Conservation (phyloP, 371 early-diverging fungal genomes). For the Sanchytrium tribonematis region DNA sequence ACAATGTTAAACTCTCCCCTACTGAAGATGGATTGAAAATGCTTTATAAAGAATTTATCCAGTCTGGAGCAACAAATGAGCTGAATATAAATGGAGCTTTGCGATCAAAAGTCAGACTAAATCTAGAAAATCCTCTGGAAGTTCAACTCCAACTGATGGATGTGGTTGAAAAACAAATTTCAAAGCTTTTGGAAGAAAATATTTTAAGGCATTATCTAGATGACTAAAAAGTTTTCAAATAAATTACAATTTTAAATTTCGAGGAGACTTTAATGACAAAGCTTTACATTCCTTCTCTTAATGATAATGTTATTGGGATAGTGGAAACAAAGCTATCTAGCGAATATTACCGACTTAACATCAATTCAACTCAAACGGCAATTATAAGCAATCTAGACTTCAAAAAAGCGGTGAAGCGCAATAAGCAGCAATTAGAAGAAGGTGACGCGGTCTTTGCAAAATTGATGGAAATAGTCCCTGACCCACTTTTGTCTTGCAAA, state of each 20-base stretch:
- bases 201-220: not conserved
- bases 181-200: not conserved
- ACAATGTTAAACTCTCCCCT: not conserved
- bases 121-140: not conserved
- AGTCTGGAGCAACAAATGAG: not conserved
- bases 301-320: not conserved
- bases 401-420: slow-evolving; percentile 76
- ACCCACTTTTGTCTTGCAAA: not conserved
- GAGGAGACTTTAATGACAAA: too few relatives aligned
- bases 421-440: slow-evolving; percentile 43
- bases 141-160: not conserved
- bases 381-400: slow-evolving; percentile 47
- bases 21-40: not conserved
- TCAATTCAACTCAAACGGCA: slow-evolving; percentile 66
- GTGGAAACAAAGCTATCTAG: not conserved
- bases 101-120: not conserved
- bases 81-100: not conserved
- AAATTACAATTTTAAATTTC: not conserved
- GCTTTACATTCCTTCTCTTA: not conserved
- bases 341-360: slow-evolving; percentile 64
- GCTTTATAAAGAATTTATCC: not conserved
- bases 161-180: not conserved
- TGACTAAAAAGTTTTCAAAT: not conserved
- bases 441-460: not conserved
- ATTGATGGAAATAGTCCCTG: not conserved